Evolutionary conservation across 257 asterid genomes (phyloP), one percentile per base, ranked within the genome.

Genomic region (Plantago major): DNA sequence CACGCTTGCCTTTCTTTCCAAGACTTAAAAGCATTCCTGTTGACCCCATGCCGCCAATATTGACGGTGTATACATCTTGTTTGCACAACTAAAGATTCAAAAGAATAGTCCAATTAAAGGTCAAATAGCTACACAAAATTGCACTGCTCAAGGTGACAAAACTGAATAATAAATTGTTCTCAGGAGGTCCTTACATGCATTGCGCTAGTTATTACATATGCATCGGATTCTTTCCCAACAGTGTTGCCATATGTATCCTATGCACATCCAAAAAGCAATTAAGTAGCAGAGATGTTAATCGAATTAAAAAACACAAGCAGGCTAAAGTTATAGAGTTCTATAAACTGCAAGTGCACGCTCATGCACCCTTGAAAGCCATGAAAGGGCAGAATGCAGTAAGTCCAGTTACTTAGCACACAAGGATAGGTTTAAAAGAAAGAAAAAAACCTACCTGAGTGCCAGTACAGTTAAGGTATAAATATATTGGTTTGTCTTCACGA

Each of bases 191-290:
- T 87, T 83, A 93, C 99, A 48, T 79, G 70, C 84, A 93, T 85
- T 45, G 82, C 61, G 71, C 89, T 97, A 3, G 96, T 95, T 71
- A 93, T 71, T 6, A 90, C 94, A 69, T 80, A 89, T 14, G 99
- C 99, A 67, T 87, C 97, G 17, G 91, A 77, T 83, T 93, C 99
- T 54, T 91, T 77, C 19, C 94, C 99, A 78, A 89, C 96, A 15
- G 79, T 87, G 84, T 89, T 95, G 88, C 63, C 69, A 73, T 79
- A 72, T 74, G 82, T 95, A 79, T 85, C 69, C 99, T 93, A 71
- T 16, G 51, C 13, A 74, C 66, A 71, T 52, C 52, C 53, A 55
- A 28, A 58, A 50, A 19, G 19, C 11, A 71, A 11, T 55, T 22
- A 15, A 16, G 52, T 2, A 55, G 55, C 10, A 68, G 46, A 51